Conservation (phyloP, 2,329 filamentous ascomycete genomes). For the Hymenoscyphus fructigenus region DNA sequence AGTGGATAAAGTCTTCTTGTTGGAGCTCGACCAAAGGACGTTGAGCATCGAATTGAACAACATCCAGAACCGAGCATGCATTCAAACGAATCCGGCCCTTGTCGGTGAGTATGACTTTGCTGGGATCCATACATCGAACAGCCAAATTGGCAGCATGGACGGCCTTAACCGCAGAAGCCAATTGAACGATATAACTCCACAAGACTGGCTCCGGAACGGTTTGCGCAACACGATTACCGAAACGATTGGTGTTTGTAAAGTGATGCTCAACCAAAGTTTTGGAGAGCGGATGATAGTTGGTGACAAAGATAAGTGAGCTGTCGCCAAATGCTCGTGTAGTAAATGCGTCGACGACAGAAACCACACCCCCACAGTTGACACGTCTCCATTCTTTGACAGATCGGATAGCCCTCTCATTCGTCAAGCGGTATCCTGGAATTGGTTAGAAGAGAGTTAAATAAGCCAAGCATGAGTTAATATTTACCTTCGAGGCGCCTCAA, state of each 20-base stretch:
- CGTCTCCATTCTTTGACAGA: constrained; percentile 88
- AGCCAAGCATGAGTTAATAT: not conserved
- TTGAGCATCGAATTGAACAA: constrained; percentile 75
- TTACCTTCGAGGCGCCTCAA: constrained; percentile 79
- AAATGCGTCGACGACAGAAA: constrained; percentile 87
- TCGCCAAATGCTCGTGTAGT: constrained; percentile 92
- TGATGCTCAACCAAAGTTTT: constrained; percentile 88
- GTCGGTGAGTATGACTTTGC: constrained; percentile 85
- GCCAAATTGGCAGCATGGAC: constrained; percentile 82
- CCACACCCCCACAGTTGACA: constrained; percentile 76
- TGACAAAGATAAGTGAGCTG: constrained; percentile 90
- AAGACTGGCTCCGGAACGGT: constrained; percentile 69
- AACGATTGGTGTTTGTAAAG: constrained; percentile 46
- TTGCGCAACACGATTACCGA: constrained; percentile 39
- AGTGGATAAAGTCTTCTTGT: constrained; percentile 80
- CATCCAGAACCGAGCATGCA: constrained; percentile 85
- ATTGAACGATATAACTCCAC: constrained; percentile 91
- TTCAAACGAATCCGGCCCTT: constrained; percentile 88
- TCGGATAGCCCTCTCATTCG: constrained; percentile 84
- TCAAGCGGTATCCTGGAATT: constrained; percentile 71
- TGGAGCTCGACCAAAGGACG: constrained; percentile 74
- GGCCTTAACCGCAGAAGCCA: constrained; percentile 81
- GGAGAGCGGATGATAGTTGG: constrained; percentile 87
- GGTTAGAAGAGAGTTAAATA: constrained; percentile 11
- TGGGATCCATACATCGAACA: constrained; percentile 80